Evolutionary conservation across 2,329 filamentous ascomycete genomes (phyloP), one percentile per base, ranked within the genome.

Genomic region (Clarireedia hainanense): DNA sequence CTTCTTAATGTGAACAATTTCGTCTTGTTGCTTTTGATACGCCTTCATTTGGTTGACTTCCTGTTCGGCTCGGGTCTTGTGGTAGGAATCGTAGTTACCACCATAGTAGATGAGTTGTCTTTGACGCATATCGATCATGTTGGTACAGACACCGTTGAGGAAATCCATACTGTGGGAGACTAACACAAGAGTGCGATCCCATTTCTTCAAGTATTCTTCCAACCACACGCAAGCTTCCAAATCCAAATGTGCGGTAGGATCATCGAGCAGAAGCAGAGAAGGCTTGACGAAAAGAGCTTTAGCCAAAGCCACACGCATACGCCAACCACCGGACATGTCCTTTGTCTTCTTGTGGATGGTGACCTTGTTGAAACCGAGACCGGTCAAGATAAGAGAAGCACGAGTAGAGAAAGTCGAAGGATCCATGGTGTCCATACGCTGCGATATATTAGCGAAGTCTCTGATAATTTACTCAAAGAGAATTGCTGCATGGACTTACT

Each of bases 301-400:
- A 71, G 82, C 94, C 59, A 99, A 85, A 57, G 94, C 94, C 58
- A 99, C 94, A 82, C 95, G 90, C 94, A 99, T 99, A 80, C 92
- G 86, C 94, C 94, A 99, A 67, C 94, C 94, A 89, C 94, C 94
- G 64, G 94, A 99, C 95, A 99, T 99, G 74, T 99, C 95, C 83
- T 97, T 99, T 68, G 95, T 99, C 85, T 95, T 96, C 84, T 99
- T 99, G 75, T 95, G 79, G 71, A 99, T 97, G 56, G 95, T 99
- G 66, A 75, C 76, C 80, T 97, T 97, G 85, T 99, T 96, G 84
- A 99, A 99, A 64, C 94, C 94, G 58, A 99, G 88, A 91, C 94
- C 94, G 55, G 94, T 99, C 66, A 99, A 76, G 72, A 99, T 99
- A 64, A 96, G 85, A 55, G 92, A 96, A 59, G 94, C 94, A 71